Evolutionary conservation across 2,329 filamentous ascomycete species (phyloP).

Genomic region (Immersiporthe knoxdaviesiana): DNA sequence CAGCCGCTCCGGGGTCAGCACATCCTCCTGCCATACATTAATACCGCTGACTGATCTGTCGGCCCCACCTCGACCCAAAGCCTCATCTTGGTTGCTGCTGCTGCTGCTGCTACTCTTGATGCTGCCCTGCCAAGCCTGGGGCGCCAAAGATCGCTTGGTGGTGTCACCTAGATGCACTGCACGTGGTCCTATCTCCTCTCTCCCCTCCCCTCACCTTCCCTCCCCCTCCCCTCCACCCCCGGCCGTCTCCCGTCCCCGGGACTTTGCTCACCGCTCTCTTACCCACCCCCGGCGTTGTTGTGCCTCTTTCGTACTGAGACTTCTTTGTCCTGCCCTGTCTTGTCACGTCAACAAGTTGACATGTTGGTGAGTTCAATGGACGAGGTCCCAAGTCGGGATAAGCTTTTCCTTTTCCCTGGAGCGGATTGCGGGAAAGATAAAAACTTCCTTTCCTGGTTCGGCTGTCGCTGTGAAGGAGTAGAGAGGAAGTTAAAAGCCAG

Average conservation of each 20-base stretch:
- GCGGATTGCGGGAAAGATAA: background rate
- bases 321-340: background rate
- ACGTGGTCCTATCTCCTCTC: background rate
- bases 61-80: too few species aligned
- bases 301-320: background rate
- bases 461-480: background rate
- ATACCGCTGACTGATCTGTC: too few species aligned
- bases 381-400: too few species aligned
- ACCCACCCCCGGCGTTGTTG: background rate
- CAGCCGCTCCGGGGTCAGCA: too few species aligned
- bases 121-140: slow-evolving; percentile 4
- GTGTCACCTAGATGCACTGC: background rate
- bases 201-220: background rate
- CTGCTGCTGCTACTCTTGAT: too few species aligned
- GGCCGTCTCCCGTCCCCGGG: background rate
- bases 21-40: too few species aligned
- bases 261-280: background rate
- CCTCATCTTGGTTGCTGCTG: too few species aligned
- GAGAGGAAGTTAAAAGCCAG: background rate
- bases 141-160: background rate
- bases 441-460: background rate
- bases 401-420: too few species aligned
- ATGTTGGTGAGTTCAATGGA: background rate
- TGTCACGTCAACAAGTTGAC: background rate
- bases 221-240: background rate